Evolutionary conservation across 2,329 filamentous ascomycete species (phyloP), one percentile per base, ranked within the genome.

Genomic region (Aureobasidium vineae): DNA sequence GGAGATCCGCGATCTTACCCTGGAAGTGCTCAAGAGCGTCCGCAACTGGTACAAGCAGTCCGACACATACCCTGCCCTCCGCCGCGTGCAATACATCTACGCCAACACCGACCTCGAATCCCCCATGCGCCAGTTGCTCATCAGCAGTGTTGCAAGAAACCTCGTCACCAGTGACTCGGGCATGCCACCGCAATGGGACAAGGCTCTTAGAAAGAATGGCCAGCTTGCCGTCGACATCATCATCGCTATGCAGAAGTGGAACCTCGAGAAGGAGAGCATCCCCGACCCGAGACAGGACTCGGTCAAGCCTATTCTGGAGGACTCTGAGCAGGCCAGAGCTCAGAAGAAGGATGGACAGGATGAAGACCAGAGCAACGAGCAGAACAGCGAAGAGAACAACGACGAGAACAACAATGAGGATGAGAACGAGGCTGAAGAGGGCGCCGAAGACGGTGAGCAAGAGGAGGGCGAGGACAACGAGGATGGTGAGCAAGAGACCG

Each of bases 201-300:
- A 81, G 71, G 83, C 83, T 7, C 74, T 85, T 60, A 75, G 79
- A 71, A 82, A 82, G 75, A 84, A 85, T 69, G 83, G 83, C 0
- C 81, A 84, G 71, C 73, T 85, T 63, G 83, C 82, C 2, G 83
- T 85, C 49, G 83, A 85, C 70, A 80, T 85, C 66, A 83, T 85
- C 69, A 73, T 78, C 38, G 78, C 79, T 4, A 82, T 85, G 70
- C 83, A 85, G 76, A 80, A 82, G 69, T 85, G 83, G 83, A 75
- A 80, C 49, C 73, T 85, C 43, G 80, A 83, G 52, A 78, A 79
- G 66, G 76, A 79, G 28, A 73, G 74, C 21, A 78, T 85, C 19
- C 83, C 83, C 10, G 82, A 85, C 76, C 77, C 79, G 68, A 75
- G 82, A 60, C 77, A 80, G 67, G 79, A 81, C 54, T 73, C 75